phyloP scores from a whole-genome alignment of 2,329 filamentous ascomycete species.

The Apiospora rasikravindrae region DNA sequence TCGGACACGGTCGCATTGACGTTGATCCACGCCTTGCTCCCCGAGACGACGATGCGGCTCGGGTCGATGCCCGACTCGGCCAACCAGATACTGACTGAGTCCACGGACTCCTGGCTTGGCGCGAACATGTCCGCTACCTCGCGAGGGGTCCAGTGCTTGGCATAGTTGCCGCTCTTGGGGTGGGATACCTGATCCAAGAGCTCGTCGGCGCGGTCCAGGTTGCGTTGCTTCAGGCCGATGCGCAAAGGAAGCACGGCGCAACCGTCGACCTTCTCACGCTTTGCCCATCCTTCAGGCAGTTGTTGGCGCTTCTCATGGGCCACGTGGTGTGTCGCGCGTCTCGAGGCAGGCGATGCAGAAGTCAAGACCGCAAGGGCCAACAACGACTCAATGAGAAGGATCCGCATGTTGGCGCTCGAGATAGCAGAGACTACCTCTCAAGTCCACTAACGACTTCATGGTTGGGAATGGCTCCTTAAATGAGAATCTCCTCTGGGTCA shows the following conservation, averaged over 20 bases:
- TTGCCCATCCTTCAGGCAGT: neutral
- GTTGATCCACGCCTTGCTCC: conserved; percentile 4
- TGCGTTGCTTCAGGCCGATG: conserved; percentile 19
- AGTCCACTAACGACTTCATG: neutral
- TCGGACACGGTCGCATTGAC: conserved; percentile 19
- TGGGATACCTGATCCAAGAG: conserved; percentile 3
- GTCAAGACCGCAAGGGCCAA: neutral
- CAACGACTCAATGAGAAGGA: neutral
- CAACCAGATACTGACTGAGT: conserved; percentile 20
- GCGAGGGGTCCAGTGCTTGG: conserved; percentile 18
- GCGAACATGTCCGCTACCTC: conserved; percentile 22
- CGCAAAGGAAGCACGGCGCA: conserved; percentile 17
- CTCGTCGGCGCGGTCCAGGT: conserved; percentile 13
- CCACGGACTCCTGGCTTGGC: conserved; percentile 18
- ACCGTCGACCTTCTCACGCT: neutral
- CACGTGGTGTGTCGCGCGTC: neutral
- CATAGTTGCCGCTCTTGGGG: conserved; percentile 14
- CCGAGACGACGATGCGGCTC: neutral
- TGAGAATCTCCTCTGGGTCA: neutral
- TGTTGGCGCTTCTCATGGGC: neutral
- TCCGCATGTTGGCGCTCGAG: neutral
- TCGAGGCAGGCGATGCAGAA: neutral
- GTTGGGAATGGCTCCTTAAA: neutral
- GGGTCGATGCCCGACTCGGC: conserved; percentile 18
- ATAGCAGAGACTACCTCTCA: neutral